Evolutionary conservation across 805 yeast species (phyloP).

Genomic region (Pichia occidentalis): DNA sequence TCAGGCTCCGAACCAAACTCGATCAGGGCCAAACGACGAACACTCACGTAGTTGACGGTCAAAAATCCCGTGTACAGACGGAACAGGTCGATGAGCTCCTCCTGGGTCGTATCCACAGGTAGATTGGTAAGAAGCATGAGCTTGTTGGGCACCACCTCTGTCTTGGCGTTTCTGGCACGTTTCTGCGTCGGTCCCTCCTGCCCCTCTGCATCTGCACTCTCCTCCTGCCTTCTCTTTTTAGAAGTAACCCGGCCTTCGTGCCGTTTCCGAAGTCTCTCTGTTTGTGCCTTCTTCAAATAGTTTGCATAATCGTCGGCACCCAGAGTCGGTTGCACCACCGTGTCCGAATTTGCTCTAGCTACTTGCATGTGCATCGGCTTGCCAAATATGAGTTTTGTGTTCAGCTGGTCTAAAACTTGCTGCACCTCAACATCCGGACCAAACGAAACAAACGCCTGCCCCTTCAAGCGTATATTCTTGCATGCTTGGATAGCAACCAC

Average conservation of each 20-base stretch:
- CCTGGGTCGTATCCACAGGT: conserved; percentile 37
- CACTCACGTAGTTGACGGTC: conserved; percentile 59
- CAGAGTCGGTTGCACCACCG: conserved; percentile 13
- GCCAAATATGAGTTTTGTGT: conserved; percentile 38
- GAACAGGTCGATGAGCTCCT: conserved; percentile 41
- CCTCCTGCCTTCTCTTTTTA: conserved; percentile 20
- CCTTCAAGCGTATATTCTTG: conserved; percentile 58
- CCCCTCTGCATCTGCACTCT: conserved; percentile 12
- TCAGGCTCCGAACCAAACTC: conserved; percentile 57
- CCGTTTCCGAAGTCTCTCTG: conserved; percentile 20
- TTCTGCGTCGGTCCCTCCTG: neutral
- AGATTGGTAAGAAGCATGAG: conserved; percentile 61
- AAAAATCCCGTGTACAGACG: conserved; percentile 50
- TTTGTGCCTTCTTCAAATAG: conserved; percentile 16
- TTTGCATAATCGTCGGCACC: conserved; percentile 11
- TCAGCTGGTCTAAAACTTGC: conserved; percentile 37
- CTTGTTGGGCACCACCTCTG: conserved; percentile 51
- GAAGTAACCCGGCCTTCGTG: conserved; percentile 4
- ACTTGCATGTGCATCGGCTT: conserved; percentile 41
- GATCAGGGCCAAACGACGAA: conserved; percentile 69
- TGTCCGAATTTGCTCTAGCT: conserved; percentile 43
- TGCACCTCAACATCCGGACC: conserved; percentile 36
- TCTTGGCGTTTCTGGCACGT: neutral
- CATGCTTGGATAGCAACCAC: conserved; percentile 46
- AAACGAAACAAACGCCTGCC: conserved; percentile 76